Base-by-base conservation (phyloP, 495 filamentous ascomycete species). In the Neurospora cerealis region DNA sequence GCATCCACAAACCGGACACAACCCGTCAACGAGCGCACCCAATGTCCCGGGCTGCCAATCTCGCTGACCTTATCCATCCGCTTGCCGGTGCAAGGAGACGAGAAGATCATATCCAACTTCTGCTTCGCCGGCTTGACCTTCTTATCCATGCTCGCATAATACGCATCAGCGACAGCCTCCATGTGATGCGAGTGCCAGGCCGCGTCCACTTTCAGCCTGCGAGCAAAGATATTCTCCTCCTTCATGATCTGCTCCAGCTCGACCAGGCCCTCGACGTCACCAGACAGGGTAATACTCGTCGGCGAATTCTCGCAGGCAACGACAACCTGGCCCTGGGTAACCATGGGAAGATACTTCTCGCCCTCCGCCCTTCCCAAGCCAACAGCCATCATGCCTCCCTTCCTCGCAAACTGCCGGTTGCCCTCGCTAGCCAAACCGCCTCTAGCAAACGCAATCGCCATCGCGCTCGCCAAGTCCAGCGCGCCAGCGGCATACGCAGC, bases 231-330 rank as follows among this genome's bases (percentile, higher is more conserved):
- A 8, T 77, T 78, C 6, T 83, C 78, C 2, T 60, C 36, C 41
- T 81, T 74, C 0, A 84, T 37, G 19, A 73, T 46, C 1, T 54
- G n/a, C 39, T 83, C 73, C 0, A 84, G 71, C n/a, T 79, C 73
- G 0, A 82, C 77, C 6, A 90, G 77, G 2, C 76, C 83, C 0
- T 74, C 71, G 0, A 73, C 69, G 44, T 85, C 82, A 0, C 86
- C 86, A 0, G 85, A 84, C 2, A 88, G 32, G 9, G 87, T 88
- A n/a, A 83, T 75, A 72, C 80, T 87, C 7, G 69, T 76, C 2
- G 85, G 86, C 40, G 80, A 83, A 75, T 88, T 89, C 60, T 85
- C 76, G 69, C 86, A 88, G 0, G 85, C 87, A 5, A 87, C 76
- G 6, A 79, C 75, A 9, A 77, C 79, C 73, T 73, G 75, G n/a